Evolutionary conservation across 345 rosid genomes (phyloP), one percentile per base, ranked within the genome.

Genomic region (Salix purpurea): DNA sequence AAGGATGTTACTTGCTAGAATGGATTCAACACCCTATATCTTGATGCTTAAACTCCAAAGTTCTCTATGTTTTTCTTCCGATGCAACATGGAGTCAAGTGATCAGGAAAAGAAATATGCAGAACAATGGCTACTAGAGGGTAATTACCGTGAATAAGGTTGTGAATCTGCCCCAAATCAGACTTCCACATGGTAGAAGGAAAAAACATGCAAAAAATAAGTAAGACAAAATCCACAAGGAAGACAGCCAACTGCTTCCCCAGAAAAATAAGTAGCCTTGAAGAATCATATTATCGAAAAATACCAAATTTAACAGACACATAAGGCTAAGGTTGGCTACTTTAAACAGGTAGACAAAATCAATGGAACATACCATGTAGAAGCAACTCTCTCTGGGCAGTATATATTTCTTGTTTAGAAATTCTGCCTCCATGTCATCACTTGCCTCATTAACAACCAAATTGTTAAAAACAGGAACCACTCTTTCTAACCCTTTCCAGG

Each of bases 81-180:
- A 28, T 70, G 64, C 44, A 40, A 40, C 44, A 10, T 40, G 44
- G 44, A 48, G 42, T 14, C 34, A 11, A 24, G 32, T 52, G 9
- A 61, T 36, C 40, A 50, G n/a, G 40, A 24, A 21, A 65, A 65
- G 69, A 65, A 34, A 65, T 8, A 32, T 46, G 50, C 5, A 46
- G 50, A 13, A 46, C 18, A 12, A 13, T 46, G 50, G 1, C 16
- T 14, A 13, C 50, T 34, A 42, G 54, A 66, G 79, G 81, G 19
- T 61, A 69, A 80, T 90, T 94, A 92, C 97, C 97, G 74, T 94
- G 94, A 81, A 92, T 73, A 64, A 92, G 87, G 86, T 83, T 87
- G 85, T 82, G 94, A 86, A 94, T 85, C 86, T 91, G 94, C 83
- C 73, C 86, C 88, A 94, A 83, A 82, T 91, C 95, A 56, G 97